These are phyloP conservation scores for Ceratobasidium sp. DNA, from an alignment of 1,284 basidiomycete genomes.

Conservation along the genomic window DNA sequence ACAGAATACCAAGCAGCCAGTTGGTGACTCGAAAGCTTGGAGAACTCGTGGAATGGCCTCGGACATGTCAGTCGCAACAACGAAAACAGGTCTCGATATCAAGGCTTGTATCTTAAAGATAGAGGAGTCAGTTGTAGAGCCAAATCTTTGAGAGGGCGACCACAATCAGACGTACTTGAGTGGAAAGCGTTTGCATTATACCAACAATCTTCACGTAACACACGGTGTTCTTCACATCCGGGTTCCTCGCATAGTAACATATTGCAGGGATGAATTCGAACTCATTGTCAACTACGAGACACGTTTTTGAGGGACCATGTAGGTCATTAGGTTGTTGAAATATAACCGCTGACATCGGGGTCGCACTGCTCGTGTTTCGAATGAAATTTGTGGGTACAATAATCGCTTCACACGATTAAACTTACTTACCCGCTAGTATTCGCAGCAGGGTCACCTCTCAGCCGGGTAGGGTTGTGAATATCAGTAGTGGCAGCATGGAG, in stretches of 20 bases:
- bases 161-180: constrained; percentile 4
- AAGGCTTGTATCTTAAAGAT: constrained; percentile 25
- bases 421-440: too few relatives aligned
- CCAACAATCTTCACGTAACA: constrained; percentile 21
- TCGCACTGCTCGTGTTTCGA: too few relatives aligned
- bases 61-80: neutral
- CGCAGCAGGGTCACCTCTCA: too few relatives aligned
- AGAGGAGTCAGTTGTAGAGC: too few relatives aligned
- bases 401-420: too few relatives aligned
- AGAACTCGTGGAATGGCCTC: neutral
- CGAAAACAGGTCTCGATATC: constrained; percentile 15
- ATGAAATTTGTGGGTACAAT: too few relatives aligned
- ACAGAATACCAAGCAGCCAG: constrained; percentile 8
- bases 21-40: neutral
- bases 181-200: constrained; percentile 7
- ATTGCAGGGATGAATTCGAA: constrained; percentile 31
- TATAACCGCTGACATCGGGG: too few relatives aligned
- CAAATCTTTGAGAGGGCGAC: too few relatives aligned
- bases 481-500: too few relatives aligned
- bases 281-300: neutral
- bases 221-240: neutral
- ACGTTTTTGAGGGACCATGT: neutral
- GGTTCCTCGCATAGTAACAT: neutral
- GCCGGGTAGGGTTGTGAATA: too few relatives aligned
- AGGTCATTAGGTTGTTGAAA: too few relatives aligned